Base-by-base conservation (phyloP, 1,139 yeast species). In the Kazachstania sp. region DNA sequence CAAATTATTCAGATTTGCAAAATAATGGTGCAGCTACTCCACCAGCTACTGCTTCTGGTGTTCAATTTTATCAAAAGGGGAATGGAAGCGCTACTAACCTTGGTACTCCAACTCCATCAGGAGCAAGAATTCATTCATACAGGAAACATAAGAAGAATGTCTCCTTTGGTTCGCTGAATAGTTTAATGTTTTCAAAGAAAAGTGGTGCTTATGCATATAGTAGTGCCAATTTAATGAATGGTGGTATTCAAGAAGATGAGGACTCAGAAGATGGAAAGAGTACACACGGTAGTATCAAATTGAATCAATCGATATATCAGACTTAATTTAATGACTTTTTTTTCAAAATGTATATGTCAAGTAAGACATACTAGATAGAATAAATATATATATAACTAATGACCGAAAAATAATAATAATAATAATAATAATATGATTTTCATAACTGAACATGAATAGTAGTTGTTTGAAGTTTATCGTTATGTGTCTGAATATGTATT, bases 131-230 rank as follows among this genome's bases (percentile, higher is more conserved):
- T 6, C 63, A 58, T 39, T 57, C 61, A 9, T 50, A 57, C 6
- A 53, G 65, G 43, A 63, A 59, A 39, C 69, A 65, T 45, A 63
- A 60, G 43, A 64, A 64, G 45, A 63, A 61, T 37, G 64, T 63
- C 2, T 65, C 68, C 0, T 59, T 64, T 44, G 59, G 64, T 38
- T 67, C 71, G 4, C 52, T 63, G 48, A 73, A 64, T 46, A 67
- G 61, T 49, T 53, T 61, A 32, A 56, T 62, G 58, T 61, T 63
- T 43, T 60, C 66, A 2, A 63, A 63, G 46, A 61, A 61, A 47
- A 58, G 51, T 37, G 51, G 54, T 1, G 52, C 41, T 12, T 38
- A 37, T 23, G 37, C 46, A 4, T 50, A 48, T 39, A 43, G 43
- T 36, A 49, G 51, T 29, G 51, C 43, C 26, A 51, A 43, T 32